Conservation (phyloP, 495 filamentous ascomycete species). For the Penicillium alfredii region DNA sequence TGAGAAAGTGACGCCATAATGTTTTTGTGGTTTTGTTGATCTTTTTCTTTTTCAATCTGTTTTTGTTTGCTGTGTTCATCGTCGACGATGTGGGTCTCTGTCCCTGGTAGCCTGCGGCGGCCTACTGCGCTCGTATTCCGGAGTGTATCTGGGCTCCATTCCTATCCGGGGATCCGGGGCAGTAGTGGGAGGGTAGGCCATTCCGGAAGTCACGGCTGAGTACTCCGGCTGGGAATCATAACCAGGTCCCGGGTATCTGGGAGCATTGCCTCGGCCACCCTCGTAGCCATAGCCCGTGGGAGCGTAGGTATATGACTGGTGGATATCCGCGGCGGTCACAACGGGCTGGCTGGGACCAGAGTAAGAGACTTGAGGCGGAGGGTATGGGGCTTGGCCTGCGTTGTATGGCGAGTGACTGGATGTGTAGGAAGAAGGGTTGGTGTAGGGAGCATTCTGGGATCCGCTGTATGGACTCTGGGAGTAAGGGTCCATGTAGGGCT, state of each 20-base stretch:
- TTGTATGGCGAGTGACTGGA: conserved; percentile 35
- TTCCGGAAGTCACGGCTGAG: conserved; percentile 39
- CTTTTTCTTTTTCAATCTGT: conserved; percentile 3
- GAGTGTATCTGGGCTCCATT: conserved; percentile 46
- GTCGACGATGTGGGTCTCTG: conserved; percentile 37
- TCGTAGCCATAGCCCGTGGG: conserved; percentile 38
- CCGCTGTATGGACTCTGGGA: conserved; percentile 31
- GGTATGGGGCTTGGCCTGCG: conserved; percentile 33
- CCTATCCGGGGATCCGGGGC: conserved; percentile 44
- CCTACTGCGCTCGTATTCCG: conserved; percentile 42
- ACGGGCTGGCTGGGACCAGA: conserved; percentile 33
- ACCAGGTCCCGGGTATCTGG: conserved; percentile 42
- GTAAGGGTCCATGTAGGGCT: conserved; percentile 34
- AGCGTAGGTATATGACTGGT: conserved; percentile 40
- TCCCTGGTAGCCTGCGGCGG: conserved; percentile 37
- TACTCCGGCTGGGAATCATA: conserved; percentile 44
- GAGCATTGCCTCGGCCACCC: conserved; percentile 40
- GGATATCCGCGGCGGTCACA: conserved; percentile 34
- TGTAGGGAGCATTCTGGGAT: conserved; percentile 34
- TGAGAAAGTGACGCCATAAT: neutral
- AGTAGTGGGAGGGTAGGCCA: conserved; percentile 40
- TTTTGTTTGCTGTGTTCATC: conserved; percentile 22
- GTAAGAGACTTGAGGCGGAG: conserved; percentile 34
- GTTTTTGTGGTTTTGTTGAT: conserved; percentile 1
- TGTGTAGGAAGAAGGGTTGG: conserved; percentile 30